Base-by-base conservation (phyloP, 2,329 filamentous ascomycete genomes). In the Phialemonium atrogriseum region DNA sequence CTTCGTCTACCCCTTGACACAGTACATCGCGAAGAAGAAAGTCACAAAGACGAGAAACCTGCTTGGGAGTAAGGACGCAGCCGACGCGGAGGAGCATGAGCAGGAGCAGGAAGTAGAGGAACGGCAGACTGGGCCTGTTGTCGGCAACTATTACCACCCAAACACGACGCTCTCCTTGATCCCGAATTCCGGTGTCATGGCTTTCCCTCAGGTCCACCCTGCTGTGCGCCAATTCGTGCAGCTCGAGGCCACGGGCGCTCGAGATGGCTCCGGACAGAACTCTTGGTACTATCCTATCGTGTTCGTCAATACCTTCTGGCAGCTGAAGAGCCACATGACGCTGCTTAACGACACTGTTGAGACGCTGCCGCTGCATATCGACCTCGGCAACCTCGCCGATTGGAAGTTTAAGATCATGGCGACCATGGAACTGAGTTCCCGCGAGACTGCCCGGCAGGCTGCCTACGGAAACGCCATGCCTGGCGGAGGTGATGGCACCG, bases 231-330 rank as follows among this genome's bases (percentile, higher is more conserved):
- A 86, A 48, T 91, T 83, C 52, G 64, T 95, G 22, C 77, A 78
- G 27, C 70, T 94, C 19, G 91, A 96, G 55, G 58, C 73, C 2
- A 87, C 77, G 3, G 84, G 82, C 27, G 84, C 86, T 26, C 77
- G 91, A 38, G 91, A 98, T 55, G 77, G 70, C 2, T 77, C 77
- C 10, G 91, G 91, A 22, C 74, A 88, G 58, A 86, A 96, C 58
- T 80, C 81, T 39, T 98, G 88, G 88, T 98, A 96, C 46, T 80
- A 77, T 51, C 91, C 91, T 5, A 75, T 95, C 26, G 62, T 96
- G 23, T 98, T 86, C 54, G 67, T 91, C 52, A 98, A 98, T 61
- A 93, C 83, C 4, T 98, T 98, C 60, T 98, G 91, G 91, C 89
- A 96, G 59, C 70, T 98, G 42, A 84, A 75, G 52, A 80, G 72